Percentiles rank a stretch among this genome's conserved stretches.
phyloP scores from a whole-genome alignment of 2,329 filamentous ascomycete genomes.

The Nakataea oryzae region DNA sequence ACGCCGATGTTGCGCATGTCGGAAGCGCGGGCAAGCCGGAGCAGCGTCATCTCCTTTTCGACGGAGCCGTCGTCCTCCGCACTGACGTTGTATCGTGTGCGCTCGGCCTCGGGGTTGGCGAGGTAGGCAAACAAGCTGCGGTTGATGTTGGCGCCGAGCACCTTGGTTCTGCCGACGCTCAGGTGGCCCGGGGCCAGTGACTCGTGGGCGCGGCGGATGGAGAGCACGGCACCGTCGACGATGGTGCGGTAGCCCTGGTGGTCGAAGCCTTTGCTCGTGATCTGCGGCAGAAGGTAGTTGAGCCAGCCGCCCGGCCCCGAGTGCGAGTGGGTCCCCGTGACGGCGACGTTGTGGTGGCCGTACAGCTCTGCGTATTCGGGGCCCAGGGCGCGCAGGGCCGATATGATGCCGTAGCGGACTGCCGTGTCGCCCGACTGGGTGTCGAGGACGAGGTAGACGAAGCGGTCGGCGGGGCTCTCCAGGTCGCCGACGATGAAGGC shows the following conservation, averaged over 20 bases:
- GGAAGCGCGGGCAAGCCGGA: constrained; percentile 61
- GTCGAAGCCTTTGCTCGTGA: constrained; percentile 78
- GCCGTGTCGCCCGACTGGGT: constrained; percentile 79
- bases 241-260: constrained; percentile 79
- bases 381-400: constrained; percentile 58
- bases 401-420: constrained; percentile 70
- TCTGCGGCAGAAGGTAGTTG: constrained; percentile 83
- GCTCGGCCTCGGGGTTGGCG: constrained; percentile 66
- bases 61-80: constrained; percentile 19
- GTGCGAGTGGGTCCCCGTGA: constrained; percentile 86
- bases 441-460: constrained; percentile 83
- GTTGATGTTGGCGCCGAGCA: constrained; percentile 69
- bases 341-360: constrained; percentile 68
- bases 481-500: constrained; percentile 75
- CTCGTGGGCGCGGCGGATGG: constrained; percentile 70
- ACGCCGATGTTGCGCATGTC: constrained; percentile 70
- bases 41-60: constrained; percentile 69
- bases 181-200: constrained; percentile 45
- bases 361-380: constrained; percentile 60
- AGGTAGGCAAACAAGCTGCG: constrained; percentile 77
- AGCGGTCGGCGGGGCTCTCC: constrained; percentile 54
- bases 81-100: constrained; percentile 50
- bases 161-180: constrained; percentile 47
- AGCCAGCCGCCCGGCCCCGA: constrained; percentile 84
- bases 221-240: constrained; percentile 70